phyloP scores from a whole-genome alignment of 441 rosid species.

The Gossypium gossypioides region DNA sequence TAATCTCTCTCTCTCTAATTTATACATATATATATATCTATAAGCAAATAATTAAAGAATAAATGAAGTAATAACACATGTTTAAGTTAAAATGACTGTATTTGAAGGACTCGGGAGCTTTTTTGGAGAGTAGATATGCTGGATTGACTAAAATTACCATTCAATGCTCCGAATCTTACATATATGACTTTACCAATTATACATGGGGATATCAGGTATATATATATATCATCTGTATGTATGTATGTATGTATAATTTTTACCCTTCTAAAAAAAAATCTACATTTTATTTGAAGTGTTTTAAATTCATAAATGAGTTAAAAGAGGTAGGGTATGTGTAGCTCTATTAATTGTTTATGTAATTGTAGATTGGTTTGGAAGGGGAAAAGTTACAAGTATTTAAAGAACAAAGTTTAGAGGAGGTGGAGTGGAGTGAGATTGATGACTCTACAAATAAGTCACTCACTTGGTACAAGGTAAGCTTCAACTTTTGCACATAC shows the following conservation, averaged over 20 bases:
- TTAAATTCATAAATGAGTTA: background rate
- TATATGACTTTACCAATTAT: constrained; percentile 30
- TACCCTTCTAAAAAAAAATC: too few species aligned
- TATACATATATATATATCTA: background rate
- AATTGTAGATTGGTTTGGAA: constrained; percentile 41
- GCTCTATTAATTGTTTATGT: background rate
- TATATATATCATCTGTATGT: background rate
- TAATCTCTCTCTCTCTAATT: constrained; percentile 13
- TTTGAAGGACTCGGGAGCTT: constrained; percentile 52
- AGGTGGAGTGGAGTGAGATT: constrained; percentile 35
- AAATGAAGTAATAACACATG: background rate
- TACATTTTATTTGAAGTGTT: background rate
- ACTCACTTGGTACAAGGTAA: constrained; percentile 67
- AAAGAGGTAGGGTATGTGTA: background rate
- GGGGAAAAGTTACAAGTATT: constrained; percentile 40
- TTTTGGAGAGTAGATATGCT: constrained; percentile 38
- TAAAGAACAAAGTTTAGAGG: constrained; percentile 19
- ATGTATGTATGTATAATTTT: too few species aligned
- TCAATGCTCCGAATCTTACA: constrained; percentile 21
- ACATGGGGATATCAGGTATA: constrained; percentile 56
- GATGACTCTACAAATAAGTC: constrained; percentile 29
- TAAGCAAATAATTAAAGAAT: background rate
- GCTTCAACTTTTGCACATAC: background rate
- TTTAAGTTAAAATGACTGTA: background rate
- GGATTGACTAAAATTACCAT: constrained; percentile 39